phyloP scores from a whole-genome alignment of 2,329 filamentous ascomycete genomes.

The Apiospora saccharicola region DNA sequence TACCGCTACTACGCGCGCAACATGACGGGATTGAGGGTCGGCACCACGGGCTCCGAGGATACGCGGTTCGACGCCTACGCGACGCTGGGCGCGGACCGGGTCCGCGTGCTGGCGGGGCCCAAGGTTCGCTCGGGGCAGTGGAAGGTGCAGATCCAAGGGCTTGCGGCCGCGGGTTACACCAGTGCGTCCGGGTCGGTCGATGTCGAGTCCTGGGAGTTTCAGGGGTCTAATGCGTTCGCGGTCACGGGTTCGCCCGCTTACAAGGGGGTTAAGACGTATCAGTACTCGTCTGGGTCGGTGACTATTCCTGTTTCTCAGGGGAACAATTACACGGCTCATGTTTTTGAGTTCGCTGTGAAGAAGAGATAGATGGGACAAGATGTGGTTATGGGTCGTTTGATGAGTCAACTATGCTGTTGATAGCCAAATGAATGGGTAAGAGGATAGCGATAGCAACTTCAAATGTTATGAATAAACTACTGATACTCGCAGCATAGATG shows the following conservation, averaged over 20 bases:
- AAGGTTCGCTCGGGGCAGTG: constrained; percentile 42
- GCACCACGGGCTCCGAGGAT: constrained; percentile 45
- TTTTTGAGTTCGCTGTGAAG: constrained; percentile 1
- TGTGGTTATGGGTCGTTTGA: not conserved
- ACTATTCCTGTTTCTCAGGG: constrained; percentile 15
- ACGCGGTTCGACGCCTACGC: constrained; percentile 48
- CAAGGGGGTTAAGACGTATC: constrained; percentile 7
- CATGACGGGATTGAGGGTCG: constrained; percentile 51
- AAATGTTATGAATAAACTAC: too few relatives aligned
- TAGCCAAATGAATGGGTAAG: too few relatives aligned
- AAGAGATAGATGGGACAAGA: not conserved
- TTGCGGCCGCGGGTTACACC: constrained; percentile 44
- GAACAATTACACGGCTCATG: constrained; percentile 15
- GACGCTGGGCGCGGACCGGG: constrained; percentile 40
- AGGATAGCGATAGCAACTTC: too few relatives aligned
- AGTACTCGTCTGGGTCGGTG: not conserved
- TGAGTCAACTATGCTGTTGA: not conserved
- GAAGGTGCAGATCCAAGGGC: constrained; percentile 43
- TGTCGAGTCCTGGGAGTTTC: constrained; percentile 43
- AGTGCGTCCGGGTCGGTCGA: constrained; percentile 39
- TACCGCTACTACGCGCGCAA: constrained; percentile 55
- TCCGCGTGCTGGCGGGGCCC: constrained; percentile 47
- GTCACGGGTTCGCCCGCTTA: constrained; percentile 5
- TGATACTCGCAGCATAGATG: too few relatives aligned
- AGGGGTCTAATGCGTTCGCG: constrained; percentile 28